These are phyloP conservation scores for Pezicula rhizophila DNA, from an alignment of 2,329 filamentous ascomycete genomes.

Conservation along the genomic window DNA sequence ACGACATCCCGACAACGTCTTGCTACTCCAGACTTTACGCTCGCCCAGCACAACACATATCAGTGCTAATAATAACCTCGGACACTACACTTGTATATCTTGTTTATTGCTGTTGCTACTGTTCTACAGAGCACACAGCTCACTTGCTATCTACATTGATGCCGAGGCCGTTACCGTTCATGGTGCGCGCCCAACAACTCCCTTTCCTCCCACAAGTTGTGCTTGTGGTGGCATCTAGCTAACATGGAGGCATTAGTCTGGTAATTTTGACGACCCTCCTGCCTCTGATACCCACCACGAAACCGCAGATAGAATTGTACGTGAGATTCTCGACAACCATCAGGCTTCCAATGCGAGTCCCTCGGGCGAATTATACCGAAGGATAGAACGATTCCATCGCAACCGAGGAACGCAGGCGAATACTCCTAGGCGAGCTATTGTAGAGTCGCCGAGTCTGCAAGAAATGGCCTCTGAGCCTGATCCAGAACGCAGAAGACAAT, in stretches of 20 bases:
- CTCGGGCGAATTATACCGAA: conserved; percentile 37
- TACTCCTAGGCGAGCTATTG: conserved; percentile 3
- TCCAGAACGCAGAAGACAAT: conserved; percentile 9
- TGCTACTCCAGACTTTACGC: not conserved
- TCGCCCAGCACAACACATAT: not conserved
- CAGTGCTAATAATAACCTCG: not conserved
- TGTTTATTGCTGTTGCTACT: not conserved
- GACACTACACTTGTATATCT: not conserved
- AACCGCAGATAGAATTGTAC: conserved; percentile 28
- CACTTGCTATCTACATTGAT: conserved; percentile 5
- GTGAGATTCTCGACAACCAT: conserved; percentile 33
- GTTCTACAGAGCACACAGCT: conserved; percentile 1
- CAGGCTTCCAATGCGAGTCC: conserved; percentile 31
- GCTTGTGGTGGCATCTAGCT: not conserved
- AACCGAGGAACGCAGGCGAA: conserved; percentile 16
- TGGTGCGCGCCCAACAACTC: conserved; percentile 15
- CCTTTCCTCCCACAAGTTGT: conserved; percentile 1
- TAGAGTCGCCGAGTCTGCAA: conserved; percentile 18
- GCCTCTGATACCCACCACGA: conserved; percentile 19
- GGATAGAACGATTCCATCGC: conserved; percentile 35
- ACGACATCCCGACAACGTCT: too few species aligned
- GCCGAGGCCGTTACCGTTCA: conserved; percentile 19
- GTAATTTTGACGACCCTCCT: conserved; percentile 21
- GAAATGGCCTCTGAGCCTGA: conserved; percentile 24
- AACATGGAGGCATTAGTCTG: conserved; percentile 17